Base-by-base conservation (phyloP, 306 rosid genomes). In the cucumber (Cucumis sativus) region DNA sequence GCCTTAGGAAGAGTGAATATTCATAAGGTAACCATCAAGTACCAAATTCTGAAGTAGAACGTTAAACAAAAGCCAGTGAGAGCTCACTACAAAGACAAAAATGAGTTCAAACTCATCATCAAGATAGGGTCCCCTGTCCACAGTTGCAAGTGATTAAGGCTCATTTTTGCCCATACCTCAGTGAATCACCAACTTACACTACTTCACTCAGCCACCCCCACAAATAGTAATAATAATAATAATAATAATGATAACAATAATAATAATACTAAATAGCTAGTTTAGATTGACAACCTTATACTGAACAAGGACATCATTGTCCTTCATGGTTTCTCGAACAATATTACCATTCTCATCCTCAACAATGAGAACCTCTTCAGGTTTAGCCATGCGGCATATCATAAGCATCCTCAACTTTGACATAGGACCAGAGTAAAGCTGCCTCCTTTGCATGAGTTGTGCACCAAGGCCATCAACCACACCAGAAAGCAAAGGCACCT, bases 321-420 rank as follows among this genome's bases (percentile, higher is more conserved):
- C 99, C 89, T 96, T 96, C 93, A 96, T 82, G 74, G 99, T 96
- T 74, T 96, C 99, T 14, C 99, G 95, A 73, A 96, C 99, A 75
- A 96, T 96, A 82, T 96, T 96, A 77, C 99, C 99, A 70, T 96
- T 96, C 81, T 96, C 99, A 82, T 96, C 99, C 83, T 96, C 99
- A 65, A 96, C 98, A 25, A 96, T 96, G 72, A 96, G 96, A 82
- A 96, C 99, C 86, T 96, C 99, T 87, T 96, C 99, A 30, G 99
- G 99, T 85, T 96, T 96, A 23, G 99, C 99, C 99, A 96, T 96
- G 25, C 99, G 97, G 72, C 93, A 90, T 73, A 96, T 92, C 98
- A 96, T 92, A 59, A 96, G 99, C 97, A 91, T 64, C 80, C 99
- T 91, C 86, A 96, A 79, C 91, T 96, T 96, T 47, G 99, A 92